These are phyloP conservation scores for Solanum chiquidenum DNA, from an alignment of 257 asterid species.

Conservation along the genomic window DNA sequence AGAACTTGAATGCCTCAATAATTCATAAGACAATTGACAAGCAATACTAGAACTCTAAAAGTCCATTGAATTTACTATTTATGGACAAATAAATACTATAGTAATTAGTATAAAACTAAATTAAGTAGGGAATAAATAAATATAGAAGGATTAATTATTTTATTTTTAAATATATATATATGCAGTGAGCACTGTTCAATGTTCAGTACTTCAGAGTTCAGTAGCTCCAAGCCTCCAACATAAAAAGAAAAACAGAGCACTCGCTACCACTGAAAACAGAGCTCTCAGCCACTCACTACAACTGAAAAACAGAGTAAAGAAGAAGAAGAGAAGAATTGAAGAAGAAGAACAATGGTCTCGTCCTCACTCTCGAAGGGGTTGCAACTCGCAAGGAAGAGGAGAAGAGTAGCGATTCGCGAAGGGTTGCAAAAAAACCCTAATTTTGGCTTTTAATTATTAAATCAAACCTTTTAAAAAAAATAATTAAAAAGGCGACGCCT, in stretches of 20 bases:
- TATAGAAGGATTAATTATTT: too few species aligned
- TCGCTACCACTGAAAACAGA: neutral
- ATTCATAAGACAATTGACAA: too few species aligned
- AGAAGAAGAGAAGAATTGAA: neutral
- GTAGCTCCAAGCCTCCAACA: neutral
- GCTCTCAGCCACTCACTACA: neutral
- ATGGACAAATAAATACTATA: too few species aligned
- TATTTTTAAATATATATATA: too few species aligned
- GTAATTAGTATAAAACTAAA: too few species aligned
- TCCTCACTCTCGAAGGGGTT: neutral
- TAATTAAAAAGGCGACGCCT: neutral
- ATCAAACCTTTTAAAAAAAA: neutral
- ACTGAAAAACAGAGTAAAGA: neutral
- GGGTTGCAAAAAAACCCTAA: neutral
- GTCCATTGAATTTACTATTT: neutral
- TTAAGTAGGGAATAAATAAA: neutral
- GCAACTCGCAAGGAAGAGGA: neutral
- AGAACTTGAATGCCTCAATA: too few species aligned
- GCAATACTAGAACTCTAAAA: neutral
- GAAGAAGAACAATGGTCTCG: neutral
- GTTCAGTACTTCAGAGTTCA: neutral
- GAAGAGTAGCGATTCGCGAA: neutral
- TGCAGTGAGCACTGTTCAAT: neutral
- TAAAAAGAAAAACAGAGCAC: neutral
- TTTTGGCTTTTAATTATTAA: neutral